Evolutionary conservation across 306 rosid genomes (phyloP).

Genomic region (Styphnolobium japonicum): DNA sequence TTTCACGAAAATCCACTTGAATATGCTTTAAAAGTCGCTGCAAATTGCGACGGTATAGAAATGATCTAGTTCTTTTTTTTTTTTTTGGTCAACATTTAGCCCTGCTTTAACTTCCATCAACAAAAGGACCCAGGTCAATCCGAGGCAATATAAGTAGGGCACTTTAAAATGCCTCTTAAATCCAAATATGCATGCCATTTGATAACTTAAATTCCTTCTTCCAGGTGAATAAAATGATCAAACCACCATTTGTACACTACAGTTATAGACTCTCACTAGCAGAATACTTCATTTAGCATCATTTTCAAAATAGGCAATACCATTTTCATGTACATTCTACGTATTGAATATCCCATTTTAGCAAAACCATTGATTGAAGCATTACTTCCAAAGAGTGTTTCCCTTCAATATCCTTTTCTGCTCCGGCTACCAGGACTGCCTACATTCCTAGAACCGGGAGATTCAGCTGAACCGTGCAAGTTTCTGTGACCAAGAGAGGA

Average conservation of each 20-base stretch:
- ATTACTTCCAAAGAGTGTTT: conserved; percentile 13
- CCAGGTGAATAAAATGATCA: conserved; percentile 11
- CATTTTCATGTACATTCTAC: conserved; percentile 41
- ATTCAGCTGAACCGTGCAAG: conserved; percentile 34
- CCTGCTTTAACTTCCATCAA: not conserved
- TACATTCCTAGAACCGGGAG: conserved; percentile 27
- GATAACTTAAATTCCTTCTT: conserved; percentile 19
- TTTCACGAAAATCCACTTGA: not conserved
- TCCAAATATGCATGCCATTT: conserved; percentile 13
- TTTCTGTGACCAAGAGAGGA: conserved; percentile 47
- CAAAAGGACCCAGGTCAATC: not conserved
- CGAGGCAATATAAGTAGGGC: not conserved
- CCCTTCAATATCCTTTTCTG: conserved; percentile 52
- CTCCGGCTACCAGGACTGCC: conserved; percentile 69
- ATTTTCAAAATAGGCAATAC: conserved; percentile 29
- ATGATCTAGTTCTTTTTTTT: not conserved
- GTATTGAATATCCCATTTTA: conserved; percentile 22
- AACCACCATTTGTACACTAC: conserved; percentile 16
- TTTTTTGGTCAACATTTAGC: not conserved
- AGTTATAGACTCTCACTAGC: conserved; percentile 18
- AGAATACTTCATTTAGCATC: conserved; percentile 24
- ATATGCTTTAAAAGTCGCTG: too few relatives aligned
- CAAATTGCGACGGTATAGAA: too few relatives aligned
- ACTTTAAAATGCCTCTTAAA: conserved; percentile 1
- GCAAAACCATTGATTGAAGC: conserved; percentile 35